These are phyloP conservation scores for Pseudonectria foliicola DNA, from an alignment of 2,329 filamentous ascomycete species.

Conservation along the genomic window DNA sequence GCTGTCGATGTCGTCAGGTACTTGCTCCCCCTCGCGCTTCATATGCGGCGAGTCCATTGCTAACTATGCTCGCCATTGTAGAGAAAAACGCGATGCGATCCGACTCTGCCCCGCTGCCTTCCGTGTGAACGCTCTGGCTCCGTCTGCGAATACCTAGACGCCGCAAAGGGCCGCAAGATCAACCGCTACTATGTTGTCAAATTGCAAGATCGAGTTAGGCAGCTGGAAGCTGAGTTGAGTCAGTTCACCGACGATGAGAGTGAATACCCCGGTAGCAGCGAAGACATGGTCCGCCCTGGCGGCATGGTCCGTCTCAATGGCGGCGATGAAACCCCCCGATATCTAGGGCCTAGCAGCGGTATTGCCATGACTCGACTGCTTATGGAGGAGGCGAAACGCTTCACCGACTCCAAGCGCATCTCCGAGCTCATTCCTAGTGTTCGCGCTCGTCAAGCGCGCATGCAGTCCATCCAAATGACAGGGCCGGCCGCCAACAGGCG, in stretches of 20 bases:
- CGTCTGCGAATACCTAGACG: slow-evolving; percentile 92
- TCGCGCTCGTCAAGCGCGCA: slow-evolving; percentile 45
- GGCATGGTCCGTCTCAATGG: slow-evolving; percentile 80
- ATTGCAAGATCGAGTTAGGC: slow-evolving; percentile 78
- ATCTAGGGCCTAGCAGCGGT: slow-evolving; percentile 87
- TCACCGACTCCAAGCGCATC: slow-evolving; percentile 84
- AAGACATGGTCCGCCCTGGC: slow-evolving; percentile 80
- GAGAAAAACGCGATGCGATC: slow-evolving; percentile 96
- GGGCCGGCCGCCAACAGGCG: slow-evolving; percentile 50
- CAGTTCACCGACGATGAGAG: slow-evolving; percentile 72
- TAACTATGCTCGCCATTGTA: slow-evolving; percentile 29
- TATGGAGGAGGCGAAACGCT: slow-evolving; percentile 94
- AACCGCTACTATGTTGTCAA: slow-evolving; percentile 88
- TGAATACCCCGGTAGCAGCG: slow-evolving; percentile 61
- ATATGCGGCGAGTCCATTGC: slow-evolving; percentile 4
- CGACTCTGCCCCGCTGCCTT: slow-evolving; percentile 80
- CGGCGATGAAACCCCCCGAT: slow-evolving; percentile 78
- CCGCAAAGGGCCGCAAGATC: slow-evolving; percentile 76
- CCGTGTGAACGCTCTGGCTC: slow-evolving; percentile 90
- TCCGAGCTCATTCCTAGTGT: slow-evolving; percentile 81
- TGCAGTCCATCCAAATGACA: slow-evolving; percentile 53
- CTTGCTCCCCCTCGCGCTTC: slow-evolving; percentile 19
- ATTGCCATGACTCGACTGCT: slow-evolving; percentile 91
- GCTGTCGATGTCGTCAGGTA: slow-evolving; percentile 73
- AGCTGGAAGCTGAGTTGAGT: slow-evolving; percentile 73